Conservation (phyloP, 352 stramenopile species). For the Globisporangium rhizosaccharum region DNA sequence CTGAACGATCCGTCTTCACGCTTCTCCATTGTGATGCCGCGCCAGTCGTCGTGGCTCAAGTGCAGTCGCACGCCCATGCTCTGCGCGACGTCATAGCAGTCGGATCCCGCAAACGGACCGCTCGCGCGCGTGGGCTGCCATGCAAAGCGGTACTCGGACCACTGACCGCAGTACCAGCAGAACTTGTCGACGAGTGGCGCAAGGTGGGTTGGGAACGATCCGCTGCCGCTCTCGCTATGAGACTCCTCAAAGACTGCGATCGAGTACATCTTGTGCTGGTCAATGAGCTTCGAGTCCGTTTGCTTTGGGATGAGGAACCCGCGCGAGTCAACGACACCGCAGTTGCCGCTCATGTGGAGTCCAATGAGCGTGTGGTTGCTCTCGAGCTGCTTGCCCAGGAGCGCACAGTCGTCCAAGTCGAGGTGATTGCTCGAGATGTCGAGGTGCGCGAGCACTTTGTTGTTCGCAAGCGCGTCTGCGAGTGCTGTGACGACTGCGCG, state of each 20-base stretch:
- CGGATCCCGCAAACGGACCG: conserved; percentile 29
- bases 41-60: conserved; percentile 68
- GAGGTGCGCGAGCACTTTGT: conserved; percentile 66
- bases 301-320: conserved; percentile 60
- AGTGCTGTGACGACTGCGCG: conserved; percentile 49
- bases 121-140: conserved; percentile 42
- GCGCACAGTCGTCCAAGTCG: conserved; percentile 48
- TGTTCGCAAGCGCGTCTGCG: conserved; percentile 61
- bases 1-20: conserved; percentile 56
- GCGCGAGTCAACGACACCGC: conserved; percentile 50
- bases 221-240: conserved; percentile 50
- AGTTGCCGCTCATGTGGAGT: conserved; percentile 76
- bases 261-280: conserved; percentile 77
- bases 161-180: conserved; percentile 77
- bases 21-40: conserved; percentile 53
- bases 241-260: conserved; percentile 69
- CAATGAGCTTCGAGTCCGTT: conserved; percentile 28
- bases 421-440: conserved; percentile 72
- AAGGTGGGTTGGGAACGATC: conserved; percentile 43
- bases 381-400: conserved; percentile 60
- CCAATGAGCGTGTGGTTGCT: conserved; percentile 70
- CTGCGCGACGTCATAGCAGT: conserved; percentile 25
- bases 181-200: conserved; percentile 53
- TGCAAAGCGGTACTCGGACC: conserved; percentile 68
- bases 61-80: conserved; percentile 51